These are phyloP conservation scores for Brassica nigra DNA, from an alignment of 345 rosid species.

Conservation along the genomic window DNA sequence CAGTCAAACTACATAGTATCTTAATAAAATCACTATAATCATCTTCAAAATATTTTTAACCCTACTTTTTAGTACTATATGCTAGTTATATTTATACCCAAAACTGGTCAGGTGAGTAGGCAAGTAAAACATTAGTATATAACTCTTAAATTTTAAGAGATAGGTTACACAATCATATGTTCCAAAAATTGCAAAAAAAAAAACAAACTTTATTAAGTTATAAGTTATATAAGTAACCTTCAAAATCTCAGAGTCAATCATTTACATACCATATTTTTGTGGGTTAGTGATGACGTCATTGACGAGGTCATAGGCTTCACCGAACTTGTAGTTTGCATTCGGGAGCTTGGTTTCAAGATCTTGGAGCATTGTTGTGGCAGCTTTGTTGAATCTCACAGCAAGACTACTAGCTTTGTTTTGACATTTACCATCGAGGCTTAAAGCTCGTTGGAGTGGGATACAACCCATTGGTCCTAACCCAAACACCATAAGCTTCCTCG, in stretches of 20 bases:
- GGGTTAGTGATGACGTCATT: slow-evolving; percentile 72
- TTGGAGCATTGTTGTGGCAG: slow-evolving; percentile 48
- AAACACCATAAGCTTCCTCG: slow-evolving; percentile 74
- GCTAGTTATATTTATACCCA: background rate
- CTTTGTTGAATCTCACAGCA: slow-evolving; percentile 67
- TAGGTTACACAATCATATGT: no score
- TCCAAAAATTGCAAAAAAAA: no score
- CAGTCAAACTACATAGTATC: background rate
- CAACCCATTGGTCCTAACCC: slow-evolving; percentile 99
- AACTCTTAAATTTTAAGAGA: no score
- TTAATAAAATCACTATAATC: background rate
- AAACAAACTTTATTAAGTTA: no score
- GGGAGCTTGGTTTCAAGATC: slow-evolving; percentile 48
- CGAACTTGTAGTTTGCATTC: slow-evolving; percentile 65
- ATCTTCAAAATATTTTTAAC: no score
- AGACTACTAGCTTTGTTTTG: slow-evolving; percentile 72
- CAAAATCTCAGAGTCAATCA: no score
- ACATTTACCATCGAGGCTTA: slow-evolving; percentile 64
- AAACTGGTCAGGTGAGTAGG: no score
- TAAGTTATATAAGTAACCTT: no score
- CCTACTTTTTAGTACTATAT: background rate
- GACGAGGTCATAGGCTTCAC: slow-evolving; percentile 85
- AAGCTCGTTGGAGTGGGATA: slow-evolving; percentile 91
- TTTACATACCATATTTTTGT: slow-evolving; percentile 54
- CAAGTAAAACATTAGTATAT: no score